Evolutionary conservation across 2,329 filamentous ascomycete genomes (phyloP).

Genomic region (Colletotrichum phormii): DNA sequence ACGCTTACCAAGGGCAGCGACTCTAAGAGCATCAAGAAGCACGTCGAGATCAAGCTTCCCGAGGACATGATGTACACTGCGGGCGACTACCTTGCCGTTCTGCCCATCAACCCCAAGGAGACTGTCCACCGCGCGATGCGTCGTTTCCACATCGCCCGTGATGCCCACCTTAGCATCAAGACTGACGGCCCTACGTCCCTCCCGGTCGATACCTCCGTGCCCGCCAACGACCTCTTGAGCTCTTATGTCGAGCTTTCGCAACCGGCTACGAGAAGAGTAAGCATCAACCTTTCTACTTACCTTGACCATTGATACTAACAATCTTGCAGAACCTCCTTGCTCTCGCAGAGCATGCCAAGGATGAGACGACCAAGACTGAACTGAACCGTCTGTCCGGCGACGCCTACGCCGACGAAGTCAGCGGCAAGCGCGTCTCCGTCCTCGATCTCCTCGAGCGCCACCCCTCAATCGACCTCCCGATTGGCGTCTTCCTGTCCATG

Average conservation of each 20-base stretch:
- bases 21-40: slow-evolving; percentile 65
- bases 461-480: slow-evolving; percentile 62
- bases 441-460: slow-evolving; percentile 73
- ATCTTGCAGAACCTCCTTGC: slow-evolving; percentile 47
- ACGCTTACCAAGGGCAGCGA: slow-evolving; percentile 59
- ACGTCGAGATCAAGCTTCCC: slow-evolving; percentile 77
- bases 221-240: slow-evolving; percentile 72
- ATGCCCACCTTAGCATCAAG: slow-evolving; percentile 72
- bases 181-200: slow-evolving; percentile 63
- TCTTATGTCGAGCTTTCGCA: slow-evolving; percentile 80
- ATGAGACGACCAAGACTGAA: slow-evolving; percentile 48
- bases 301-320: slow-evolving; percentile 34
- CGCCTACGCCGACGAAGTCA: slow-evolving; percentile 52
- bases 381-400: slow-evolving; percentile 53
- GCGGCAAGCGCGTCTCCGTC: slow-evolving; percentile 62
- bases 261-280: slow-evolving; percentile 75
- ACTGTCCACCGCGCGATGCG: slow-evolving; percentile 73
- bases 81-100: slow-evolving; percentile 81
- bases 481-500: slow-evolving; percentile 72
- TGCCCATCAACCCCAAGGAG: slow-evolving; percentile 76
- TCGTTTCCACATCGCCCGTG: slow-evolving; percentile 76
- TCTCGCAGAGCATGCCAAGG: slow-evolving; percentile 41
- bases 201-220: slow-evolving; percentile 67
- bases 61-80: slow-evolving; percentile 73
- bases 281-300: slow-evolving; percentile 37